Evolutionary conservation across 192 early-diverging fungal genomes (phyloP), one percentile per base, ranked within the genome.

Genomic region (Rhizophagus sp.): DNA sequence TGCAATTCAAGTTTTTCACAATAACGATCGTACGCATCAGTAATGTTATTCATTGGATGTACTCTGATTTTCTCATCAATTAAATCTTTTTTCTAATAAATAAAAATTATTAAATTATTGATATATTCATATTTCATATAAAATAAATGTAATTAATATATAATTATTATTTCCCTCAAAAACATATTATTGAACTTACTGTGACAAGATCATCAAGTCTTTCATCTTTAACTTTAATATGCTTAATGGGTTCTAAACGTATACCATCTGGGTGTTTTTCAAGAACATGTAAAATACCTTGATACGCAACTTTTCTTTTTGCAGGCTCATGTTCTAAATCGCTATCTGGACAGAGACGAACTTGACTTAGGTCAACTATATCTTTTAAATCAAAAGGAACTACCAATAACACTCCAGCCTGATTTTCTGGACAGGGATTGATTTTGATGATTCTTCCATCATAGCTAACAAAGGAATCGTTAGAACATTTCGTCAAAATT

Each of bases 241-340:
- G 94, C 52, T 90, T 88, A 47, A 96, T 83, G 17, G 97, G 96
- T 78, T 99, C 97, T 83, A 99, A 82, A 30, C 96, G 97, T 17
- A 96, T 84, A 4, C 92, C 92, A 62, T 92, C 88, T 3, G 88
- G 86, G 65, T 97, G 93, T 47, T 95, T 90, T 71, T 82, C 85
- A 68, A 91, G 81, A 3, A 96, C 91, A 82, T 96, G 94, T 57
- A 85, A 67, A 10, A 99, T 68, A 15, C 87, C 91, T 73, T 91
- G 91, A 67, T 88, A 84, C 71, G 93, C 85, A 69, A 93, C 85
- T 34, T 93, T 87, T 41, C 83, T 84, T 62, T 94, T 85, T 41
- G 84, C 83, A 34, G 89, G 90, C 0, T 77, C 75, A 4, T 86
- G 84, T 83, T 88, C 88, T 6, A 98, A 24, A 75, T 95, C 92